Conservation (phyloP, 768 basidiomycete genomes). For the Lentinus brumalis region DNA sequence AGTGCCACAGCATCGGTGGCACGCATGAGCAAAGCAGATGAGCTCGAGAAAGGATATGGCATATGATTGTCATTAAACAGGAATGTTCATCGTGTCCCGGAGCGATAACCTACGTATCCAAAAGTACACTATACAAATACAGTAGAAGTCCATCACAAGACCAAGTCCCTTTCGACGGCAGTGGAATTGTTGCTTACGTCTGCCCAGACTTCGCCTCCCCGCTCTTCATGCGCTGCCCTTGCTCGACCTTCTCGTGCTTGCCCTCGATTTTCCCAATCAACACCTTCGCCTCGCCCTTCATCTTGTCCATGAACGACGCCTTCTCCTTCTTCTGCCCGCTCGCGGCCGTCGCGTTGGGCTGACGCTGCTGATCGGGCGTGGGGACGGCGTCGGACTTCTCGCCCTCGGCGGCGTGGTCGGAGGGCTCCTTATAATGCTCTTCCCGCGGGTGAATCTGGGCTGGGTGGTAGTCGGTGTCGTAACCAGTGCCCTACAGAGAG, state of each 20-base stretch:
- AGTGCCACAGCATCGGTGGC: no score
- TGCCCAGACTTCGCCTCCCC: slow-evolving; percentile 14
- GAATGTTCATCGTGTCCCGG: no score
- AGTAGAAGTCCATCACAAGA: no score
- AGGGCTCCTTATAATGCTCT: neutral
- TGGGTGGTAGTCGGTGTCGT: slow-evolving; percentile 32
- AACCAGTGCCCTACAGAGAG: slow-evolving; percentile 22
- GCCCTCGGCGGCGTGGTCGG: neutral
- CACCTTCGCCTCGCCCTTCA: slow-evolving; percentile 35
- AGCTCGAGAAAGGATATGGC: no score
- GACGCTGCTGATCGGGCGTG: slow-evolving; percentile 9
- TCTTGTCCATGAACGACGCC: slow-evolving; percentile 33
- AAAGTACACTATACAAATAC: no score
- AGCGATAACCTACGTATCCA: no score
- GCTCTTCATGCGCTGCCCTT: slow-evolving; percentile 28
- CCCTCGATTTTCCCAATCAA: slow-evolving; percentile 32
- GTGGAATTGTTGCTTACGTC: no score
- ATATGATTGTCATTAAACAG: no score
- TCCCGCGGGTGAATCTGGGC: slow-evolving; percentile 24
- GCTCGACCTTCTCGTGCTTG: slow-evolving; percentile 32
- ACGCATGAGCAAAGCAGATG: no score
- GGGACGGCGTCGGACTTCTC: slow-evolving; percentile 20
- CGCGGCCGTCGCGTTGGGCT: slow-evolving; percentile 1
- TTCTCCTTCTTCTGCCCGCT: slow-evolving; percentile 23
- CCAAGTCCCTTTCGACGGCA: no score